Percentiles rank a stretch among this genome's conserved stretches.
Conservation (phyloP, 2,329 filamentous ascomycete species). For the Atkinsonella hypoxylon region DNA sequence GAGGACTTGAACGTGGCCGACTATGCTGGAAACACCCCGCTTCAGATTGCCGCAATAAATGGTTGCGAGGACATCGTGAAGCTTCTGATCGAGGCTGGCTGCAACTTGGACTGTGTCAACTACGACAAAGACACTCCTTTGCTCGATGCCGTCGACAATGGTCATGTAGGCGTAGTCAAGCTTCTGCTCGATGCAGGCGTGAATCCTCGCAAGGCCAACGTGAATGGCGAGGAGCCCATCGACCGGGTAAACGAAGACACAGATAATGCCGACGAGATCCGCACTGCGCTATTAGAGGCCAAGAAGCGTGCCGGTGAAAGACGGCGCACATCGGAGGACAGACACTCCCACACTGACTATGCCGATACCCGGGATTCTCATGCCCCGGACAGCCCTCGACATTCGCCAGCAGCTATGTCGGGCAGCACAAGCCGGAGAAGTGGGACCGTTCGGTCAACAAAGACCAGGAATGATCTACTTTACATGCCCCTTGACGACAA, state of each 20-base stretch:
- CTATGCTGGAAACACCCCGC: slow-evolving; percentile 89
- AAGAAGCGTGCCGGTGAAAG: slow-evolving; percentile 43
- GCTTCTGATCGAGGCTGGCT: slow-evolving; percentile 73
- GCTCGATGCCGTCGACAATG: slow-evolving; percentile 93
- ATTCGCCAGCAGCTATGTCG: slow-evolving; percentile 36
- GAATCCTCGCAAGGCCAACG: slow-evolving; percentile 81
- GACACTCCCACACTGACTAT: slow-evolving; percentile 33
- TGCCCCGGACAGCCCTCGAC: slow-evolving; percentile 45
- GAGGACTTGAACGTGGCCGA: slow-evolving; percentile 84
- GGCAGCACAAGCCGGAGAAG: slow-evolving; percentile 33
- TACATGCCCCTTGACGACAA: slow-evolving; percentile 54
- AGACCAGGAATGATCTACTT: slow-evolving; percentile 51
- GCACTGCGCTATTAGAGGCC: slow-evolving; percentile 50
- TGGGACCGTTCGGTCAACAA: slow-evolving; percentile 46
- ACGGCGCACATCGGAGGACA: slow-evolving; percentile 46
- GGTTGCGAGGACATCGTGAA: slow-evolving; percentile 80
- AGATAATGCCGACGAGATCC: slow-evolving; percentile 72
- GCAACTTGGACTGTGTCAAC: slow-evolving; percentile 67
- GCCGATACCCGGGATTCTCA: slow-evolving; percentile 39
- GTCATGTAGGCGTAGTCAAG: slow-evolving; percentile 78
- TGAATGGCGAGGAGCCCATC: slow-evolving; percentile 83
- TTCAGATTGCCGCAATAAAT: slow-evolving; percentile 85
- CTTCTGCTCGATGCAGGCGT: slow-evolving; percentile 76
- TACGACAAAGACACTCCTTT: slow-evolving; percentile 86
- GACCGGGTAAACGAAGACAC: slow-evolving; percentile 66